Evolutionary conservation across 352 stramenopile species (phyloP).

Genomic region (Phytophthora citrophthora): DNA sequence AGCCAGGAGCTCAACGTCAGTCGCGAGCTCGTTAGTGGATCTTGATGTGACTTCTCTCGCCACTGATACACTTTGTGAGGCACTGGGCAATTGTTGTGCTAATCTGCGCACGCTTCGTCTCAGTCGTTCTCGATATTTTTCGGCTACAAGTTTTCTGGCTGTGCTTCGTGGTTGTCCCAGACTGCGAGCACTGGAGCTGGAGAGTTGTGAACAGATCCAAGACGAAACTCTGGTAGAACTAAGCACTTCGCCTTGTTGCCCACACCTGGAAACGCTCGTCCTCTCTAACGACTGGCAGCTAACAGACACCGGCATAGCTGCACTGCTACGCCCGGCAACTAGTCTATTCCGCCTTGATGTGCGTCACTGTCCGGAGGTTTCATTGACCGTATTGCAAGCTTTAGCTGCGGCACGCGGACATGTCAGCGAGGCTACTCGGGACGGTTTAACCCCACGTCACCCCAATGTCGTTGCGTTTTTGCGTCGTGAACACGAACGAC

Average conservation of each 20-base stretch:
- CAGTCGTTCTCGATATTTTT: constrained; percentile 81
- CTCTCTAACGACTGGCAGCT: constrained; percentile 80
- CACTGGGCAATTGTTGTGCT: constrained; percentile 40
- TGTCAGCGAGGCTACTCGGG: constrained; percentile 37
- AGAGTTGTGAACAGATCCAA: constrained; percentile 78
- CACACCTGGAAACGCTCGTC: constrained; percentile 53
- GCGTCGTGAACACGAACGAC: constrained; percentile 31
- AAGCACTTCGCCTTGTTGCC: constrained; percentile 31
- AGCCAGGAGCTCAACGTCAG: constrained; percentile 16
- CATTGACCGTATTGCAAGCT: constrained; percentile 40
- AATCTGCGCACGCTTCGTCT: constrained; percentile 58
- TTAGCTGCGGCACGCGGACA: constrained; percentile 47
- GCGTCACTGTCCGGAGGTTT: constrained; percentile 71
- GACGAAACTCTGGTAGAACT: constrained; percentile 50
- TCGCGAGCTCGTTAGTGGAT: constrained; percentile 38
- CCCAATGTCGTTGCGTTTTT: constrained; percentile 57
- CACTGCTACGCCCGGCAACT: constrained; percentile 30
- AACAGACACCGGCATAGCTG: constrained; percentile 54
- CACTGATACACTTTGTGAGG: constrained; percentile 63
- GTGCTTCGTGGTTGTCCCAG: constrained; percentile 42
- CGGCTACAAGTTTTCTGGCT: constrained; percentile 52
- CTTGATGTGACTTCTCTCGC: constrained; percentile 68
- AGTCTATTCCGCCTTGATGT: constrained; percentile 54
- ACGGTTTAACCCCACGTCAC: constrained; percentile 61
- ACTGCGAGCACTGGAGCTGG: constrained; percentile 61